Percentiles rank a stretch among this genome's conserved stretches.
Conservation (phyloP, 495 filamentous ascomycete genomes). For the Sporormia fimetaria region DNA sequence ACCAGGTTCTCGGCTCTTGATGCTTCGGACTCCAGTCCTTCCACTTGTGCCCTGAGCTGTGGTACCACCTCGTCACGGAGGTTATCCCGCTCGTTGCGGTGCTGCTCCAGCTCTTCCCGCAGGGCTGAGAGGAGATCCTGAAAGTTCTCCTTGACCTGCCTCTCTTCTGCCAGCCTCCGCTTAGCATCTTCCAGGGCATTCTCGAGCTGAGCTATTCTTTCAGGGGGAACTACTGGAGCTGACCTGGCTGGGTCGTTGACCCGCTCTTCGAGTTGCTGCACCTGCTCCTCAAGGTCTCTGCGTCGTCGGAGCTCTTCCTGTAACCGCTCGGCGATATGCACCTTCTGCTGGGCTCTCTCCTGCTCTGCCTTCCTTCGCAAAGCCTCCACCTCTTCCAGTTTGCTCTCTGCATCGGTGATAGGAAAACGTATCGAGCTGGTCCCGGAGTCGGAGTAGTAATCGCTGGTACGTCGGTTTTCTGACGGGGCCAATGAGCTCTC, state of each 20-base stretch:
- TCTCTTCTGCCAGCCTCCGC: constrained; percentile 72
- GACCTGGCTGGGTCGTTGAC: constrained; percentile 42
- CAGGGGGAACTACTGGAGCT: constrained; percentile 38
- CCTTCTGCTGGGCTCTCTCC: constrained; percentile 75
- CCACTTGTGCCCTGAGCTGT: constrained; percentile 56
- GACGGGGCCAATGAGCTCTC: constrained; percentile 40
- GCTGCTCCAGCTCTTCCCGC: constrained; percentile 66
- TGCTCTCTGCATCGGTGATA: constrained; percentile 48
- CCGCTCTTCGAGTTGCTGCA: constrained; percentile 66
- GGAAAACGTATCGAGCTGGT: constrained; percentile 70
- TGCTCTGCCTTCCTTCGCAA: constrained; percentile 77
- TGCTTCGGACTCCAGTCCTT: constrained; percentile 62
- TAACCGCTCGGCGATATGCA: constrained; percentile 69
- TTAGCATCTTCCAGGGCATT: constrained; percentile 64
- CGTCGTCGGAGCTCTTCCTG: constrained; percentile 72
- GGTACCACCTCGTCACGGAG: constrained; percentile 78
- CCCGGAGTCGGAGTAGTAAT: constrained; percentile 96
- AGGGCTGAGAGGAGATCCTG: constrained; percentile 81
- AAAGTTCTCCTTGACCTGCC: constrained; percentile 82
- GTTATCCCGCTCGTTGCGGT: constrained; percentile 81
- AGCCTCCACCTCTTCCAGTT: constrained; percentile 73
- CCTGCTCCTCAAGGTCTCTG: constrained; percentile 65
- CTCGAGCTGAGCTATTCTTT: constrained; percentile 64
- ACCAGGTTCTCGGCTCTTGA: constrained; percentile 54
- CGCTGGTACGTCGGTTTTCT: constrained; percentile 69